Evolutionary conservation across 805 yeast genomes (phyloP).

Genomic region (Candida pseudofarinosa): DNA sequence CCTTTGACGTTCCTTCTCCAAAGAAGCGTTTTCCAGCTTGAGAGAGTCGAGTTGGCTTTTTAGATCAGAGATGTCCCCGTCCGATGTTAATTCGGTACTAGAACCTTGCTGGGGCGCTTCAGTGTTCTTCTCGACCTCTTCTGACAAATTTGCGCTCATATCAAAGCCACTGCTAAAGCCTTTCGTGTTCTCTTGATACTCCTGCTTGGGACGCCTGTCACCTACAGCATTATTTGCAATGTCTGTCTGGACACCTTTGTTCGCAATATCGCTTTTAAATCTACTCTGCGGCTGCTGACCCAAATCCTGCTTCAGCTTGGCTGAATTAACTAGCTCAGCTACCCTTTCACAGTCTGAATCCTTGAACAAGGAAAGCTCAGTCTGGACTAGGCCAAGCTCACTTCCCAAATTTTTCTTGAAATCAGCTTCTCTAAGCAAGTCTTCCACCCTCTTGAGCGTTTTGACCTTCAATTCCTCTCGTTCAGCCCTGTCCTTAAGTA

Average conservation of each 20-base stretch:
- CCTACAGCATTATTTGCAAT: neutral
- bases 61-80: neutral
- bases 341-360: neutral
- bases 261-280: neutral
- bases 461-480: neutral
- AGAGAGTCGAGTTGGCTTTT: neutral
- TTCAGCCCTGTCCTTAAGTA: neutral
- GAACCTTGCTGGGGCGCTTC: neutral
- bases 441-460: neutral
- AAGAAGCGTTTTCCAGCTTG: neutral
- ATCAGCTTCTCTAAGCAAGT: neutral
- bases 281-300: neutral
- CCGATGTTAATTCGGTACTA: too few relatives aligned
- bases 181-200: neutral
- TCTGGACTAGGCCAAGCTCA: neutral
- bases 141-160: neutral
- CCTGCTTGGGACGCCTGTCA: neutral
- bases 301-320: neutral
- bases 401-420: neutral
- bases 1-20: constrained; percentile 1
- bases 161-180: neutral
- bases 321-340: constrained; percentile 2
- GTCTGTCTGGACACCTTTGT: neutral
- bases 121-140: neutral
- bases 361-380: neutral